Base-by-base conservation (phyloP, 139 green algal species). In the Coccomyxa sp. region DNA sequence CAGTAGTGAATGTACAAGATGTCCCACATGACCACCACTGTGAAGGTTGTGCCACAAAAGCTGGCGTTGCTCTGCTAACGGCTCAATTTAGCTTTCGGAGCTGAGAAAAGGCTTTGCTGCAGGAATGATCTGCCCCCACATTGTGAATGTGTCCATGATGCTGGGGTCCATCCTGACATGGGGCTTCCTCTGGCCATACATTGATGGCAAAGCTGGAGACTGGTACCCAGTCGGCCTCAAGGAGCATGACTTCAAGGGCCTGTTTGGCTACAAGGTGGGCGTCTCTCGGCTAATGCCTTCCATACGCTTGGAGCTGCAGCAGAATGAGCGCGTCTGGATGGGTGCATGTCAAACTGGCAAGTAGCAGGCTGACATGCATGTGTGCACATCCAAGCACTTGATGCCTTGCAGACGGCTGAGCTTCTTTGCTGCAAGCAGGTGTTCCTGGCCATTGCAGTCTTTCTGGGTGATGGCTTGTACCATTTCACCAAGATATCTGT, bases 181-280 rank as follows among this genome's bases (percentile, higher is more conserved):
- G 80, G 87, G 87, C 71, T 40, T 88, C 38, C 82, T 88, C 44
- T 89, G 85, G 87, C 86, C 86, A 0, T 41, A 82, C 12, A 82
- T 89, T 39, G 36, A 75, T n/a, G 72, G 54, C 34, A 81, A 82
- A n/a, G 83, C 74, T 29, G 86, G 84, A 12, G 58, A 83, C 75
- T 90, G 86, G 87, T 91, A 86, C 70, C 84, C 85, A 0, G 71
- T 82, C 86, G 37, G 40, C 35, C 34, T 71, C 40, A 81, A 74
- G 2, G n/a, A 29, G 29, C 40, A 83, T 44, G 70, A 82, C 72
- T 89, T 91, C 77, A 68, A 70, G 1, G 87, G 87, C 9, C 72
- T 86, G 1, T 89, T 85, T 58, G 87, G 80, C 1, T 91, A 91
- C 81, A 84, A 91, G 76, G 80, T 85, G 6, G n/a, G 39, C n/a